Percentiles rank a stretch among this genome's conserved stretches.
phyloP scores from a whole-genome alignment of 441 rosid genomes.

The Arabidopsis hybrid region DNA sequence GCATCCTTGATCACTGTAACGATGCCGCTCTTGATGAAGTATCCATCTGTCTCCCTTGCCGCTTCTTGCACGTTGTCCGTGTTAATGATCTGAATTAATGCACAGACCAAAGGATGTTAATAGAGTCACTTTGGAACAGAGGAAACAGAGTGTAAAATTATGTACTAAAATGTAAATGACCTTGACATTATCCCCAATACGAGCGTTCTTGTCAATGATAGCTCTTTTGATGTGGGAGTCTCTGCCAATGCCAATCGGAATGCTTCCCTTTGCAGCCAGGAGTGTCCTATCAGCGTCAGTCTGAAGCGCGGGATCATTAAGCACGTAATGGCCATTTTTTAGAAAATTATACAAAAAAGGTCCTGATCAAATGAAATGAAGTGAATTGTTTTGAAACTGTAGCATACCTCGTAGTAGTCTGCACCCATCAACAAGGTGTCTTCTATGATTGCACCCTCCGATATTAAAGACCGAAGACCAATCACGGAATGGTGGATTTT shows the following conservation, averaged over 20 bases:
- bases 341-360: neutral
- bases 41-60: conserved; percentile 94
- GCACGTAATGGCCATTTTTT: neutral
- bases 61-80: conserved; percentile 89
- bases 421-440: conserved; percentile 95
- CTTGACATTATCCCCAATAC: conserved; percentile 92
- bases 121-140: neutral
- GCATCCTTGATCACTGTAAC: conserved; percentile 96
- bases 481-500: conserved; percentile 93
- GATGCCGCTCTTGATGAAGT: conserved; percentile 94
- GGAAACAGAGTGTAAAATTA: neutral
- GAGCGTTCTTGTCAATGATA: conserved; percentile 93
- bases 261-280: conserved; percentile 93
- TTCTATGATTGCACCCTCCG: conserved; percentile 93
- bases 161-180: conserved; percentile 37
- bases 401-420: conserved; percentile 85
- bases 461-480: conserved; percentile 95
- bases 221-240: conserved; percentile 90
- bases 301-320: conserved; percentile 48
- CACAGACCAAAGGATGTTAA: conserved; percentile 1
- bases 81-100: conserved; percentile 66
- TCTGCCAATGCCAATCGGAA: conserved; percentile 90
- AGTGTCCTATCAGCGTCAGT: conserved; percentile 94
- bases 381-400: conserved; percentile 1
- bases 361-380: neutral